These are phyloP conservation scores for Melampsora larici-populina DNA, from an alignment of 1,284 basidiomycete species.

Conservation along the genomic window DNA sequence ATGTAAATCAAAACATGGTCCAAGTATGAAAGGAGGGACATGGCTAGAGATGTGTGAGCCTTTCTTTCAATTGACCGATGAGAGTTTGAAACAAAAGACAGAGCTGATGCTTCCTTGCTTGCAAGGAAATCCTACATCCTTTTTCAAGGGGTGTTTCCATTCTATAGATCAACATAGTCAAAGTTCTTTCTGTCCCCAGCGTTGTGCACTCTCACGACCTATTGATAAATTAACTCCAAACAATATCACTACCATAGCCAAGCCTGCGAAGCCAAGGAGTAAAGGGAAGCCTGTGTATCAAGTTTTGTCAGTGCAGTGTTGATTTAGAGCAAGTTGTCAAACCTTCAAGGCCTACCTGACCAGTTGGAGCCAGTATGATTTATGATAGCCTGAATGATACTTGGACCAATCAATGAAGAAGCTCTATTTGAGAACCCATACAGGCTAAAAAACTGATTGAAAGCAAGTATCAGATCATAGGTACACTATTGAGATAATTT, in stretches of 20 bases:
- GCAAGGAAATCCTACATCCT: too few relatives aligned
- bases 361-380: slow-evolving; percentile 27
- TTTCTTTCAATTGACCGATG: too few relatives aligned
- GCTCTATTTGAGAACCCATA: slow-evolving; percentile 43
- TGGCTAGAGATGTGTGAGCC: too few relatives aligned
- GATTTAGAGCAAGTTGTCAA: background rate
- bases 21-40: too few relatives aligned
- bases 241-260: background rate
- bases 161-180: too few relatives aligned
- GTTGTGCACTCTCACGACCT: slow-evolving; percentile 12
- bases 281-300: slow-evolving; percentile 29
- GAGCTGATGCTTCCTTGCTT: too few relatives aligned
- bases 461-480: background rate
- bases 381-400: slow-evolving; percentile 39
- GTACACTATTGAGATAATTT: background rate
- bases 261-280: slow-evolving; percentile 10
- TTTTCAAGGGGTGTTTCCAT: too few relatives aligned
- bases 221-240: slow-evolving; percentile 11
- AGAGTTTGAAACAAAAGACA: too few relatives aligned
- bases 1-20: too few relatives aligned
- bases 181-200: background rate
- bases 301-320: background rate
- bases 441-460: slow-evolving; percentile 35
- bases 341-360: slow-evolving; percentile 24
- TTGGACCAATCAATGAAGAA: slow-evolving; percentile 42